Evolutionary conservation across 768 basidiomycete species (phyloP).

Genomic region (Leucosporidium yakuticum): DNA sequence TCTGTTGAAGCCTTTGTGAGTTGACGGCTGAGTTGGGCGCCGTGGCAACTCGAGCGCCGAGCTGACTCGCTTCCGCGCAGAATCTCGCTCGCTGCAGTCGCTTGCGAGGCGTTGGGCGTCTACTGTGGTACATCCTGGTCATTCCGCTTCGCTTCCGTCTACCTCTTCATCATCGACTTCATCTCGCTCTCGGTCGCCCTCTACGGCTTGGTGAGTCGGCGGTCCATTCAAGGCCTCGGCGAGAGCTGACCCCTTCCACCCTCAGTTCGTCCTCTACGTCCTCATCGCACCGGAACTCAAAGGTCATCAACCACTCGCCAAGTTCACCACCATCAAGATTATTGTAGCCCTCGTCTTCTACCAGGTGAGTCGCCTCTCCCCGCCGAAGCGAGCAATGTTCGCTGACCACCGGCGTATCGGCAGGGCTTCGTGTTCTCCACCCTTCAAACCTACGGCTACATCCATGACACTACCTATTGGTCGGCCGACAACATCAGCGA

Average conservation of each 20-base stretch:
- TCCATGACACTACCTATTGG: conserved; percentile 48
- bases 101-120: neutral
- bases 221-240: neutral
- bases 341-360: conserved; percentile 18
- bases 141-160: neutral
- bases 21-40: neutral
- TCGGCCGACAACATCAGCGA: conserved; percentile 70
- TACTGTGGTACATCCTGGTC: neutral
- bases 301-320: conserved; percentile 68
- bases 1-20: neutral
- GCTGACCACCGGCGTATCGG: too few species aligned
- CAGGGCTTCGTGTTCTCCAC: conserved; percentile 60
- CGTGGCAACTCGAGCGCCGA: neutral
- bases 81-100: neutral
- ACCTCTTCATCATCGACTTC: neutral
- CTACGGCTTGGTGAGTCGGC: neutral
- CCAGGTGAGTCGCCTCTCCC: neutral
- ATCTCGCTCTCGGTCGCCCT: neutral
- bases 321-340: conserved; percentile 74
- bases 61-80: neutral
- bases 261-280: conserved; percentile 59
- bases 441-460: conserved; percentile 58
- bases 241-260: neutral
- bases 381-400: too few species aligned
- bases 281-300: conserved; percentile 69